These are phyloP conservation scores for Diaporthe ampelina DNA, from an alignment of 2,329 filamentous ascomycete species.

Conservation along the genomic window DNA sequence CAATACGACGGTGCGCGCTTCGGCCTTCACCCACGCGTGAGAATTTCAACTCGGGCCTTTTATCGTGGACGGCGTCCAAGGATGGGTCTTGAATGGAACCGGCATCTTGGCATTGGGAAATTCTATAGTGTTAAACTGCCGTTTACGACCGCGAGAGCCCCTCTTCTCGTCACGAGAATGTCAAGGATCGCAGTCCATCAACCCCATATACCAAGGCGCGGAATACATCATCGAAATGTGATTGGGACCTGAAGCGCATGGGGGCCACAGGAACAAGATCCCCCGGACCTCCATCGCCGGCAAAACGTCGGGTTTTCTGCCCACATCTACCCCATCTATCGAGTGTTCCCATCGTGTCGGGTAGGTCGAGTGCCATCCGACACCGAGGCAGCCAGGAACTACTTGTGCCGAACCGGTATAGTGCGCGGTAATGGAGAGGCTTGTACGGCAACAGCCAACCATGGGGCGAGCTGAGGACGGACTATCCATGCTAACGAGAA, in stretches of 20 bases:
- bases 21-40: not conserved
- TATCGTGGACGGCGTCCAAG: not conserved
- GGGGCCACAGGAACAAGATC: not conserved
- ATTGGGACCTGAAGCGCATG: conserved; percentile 11
- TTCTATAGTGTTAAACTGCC: conserved; percentile 13
- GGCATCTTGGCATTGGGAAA: conserved; percentile 17
- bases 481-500: not conserved
- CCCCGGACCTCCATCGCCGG: not conserved
- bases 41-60: conserved; percentile 24
- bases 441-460: conserved; percentile 4
- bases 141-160: conserved; percentile 2
- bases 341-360: conserved; percentile 23
- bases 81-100: conserved; percentile 8
- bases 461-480: not conserved
- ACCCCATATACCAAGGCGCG: conserved; percentile 24
- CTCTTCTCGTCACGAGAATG: conserved; percentile 21
- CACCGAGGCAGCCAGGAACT: not conserved
- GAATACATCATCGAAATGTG: conserved; percentile 17
- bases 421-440: conserved; percentile 11
- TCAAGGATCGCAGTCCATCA: conserved; percentile 17
- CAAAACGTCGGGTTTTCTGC: conserved; percentile 6
- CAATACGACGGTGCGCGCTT: not conserved
- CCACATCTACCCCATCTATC: not conserved
- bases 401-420: not conserved
- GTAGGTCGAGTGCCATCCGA: conserved; percentile 16